Conservation (phyloP, 257 asterid genomes). For the Solanum chaucha region DNA sequence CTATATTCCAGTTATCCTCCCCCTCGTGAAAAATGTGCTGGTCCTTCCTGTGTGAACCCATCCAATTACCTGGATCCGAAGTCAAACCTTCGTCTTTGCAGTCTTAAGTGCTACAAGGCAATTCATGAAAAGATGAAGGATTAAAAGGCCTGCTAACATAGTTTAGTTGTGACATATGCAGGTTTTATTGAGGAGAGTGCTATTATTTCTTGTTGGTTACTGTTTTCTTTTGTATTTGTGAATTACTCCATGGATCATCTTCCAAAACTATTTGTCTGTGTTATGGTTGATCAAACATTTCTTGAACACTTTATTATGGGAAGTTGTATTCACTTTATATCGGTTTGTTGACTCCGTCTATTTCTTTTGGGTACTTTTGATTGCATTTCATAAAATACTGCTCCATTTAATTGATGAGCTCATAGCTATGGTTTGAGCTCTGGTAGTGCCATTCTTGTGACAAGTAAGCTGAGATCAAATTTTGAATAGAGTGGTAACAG, state of each 20-base stretch:
- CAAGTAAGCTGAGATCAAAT: background rate
- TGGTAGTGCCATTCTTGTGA: background rate
- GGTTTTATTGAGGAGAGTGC: background rate
- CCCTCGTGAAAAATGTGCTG: conserved; percentile 87
- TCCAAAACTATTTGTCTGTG: background rate
- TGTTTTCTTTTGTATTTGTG: background rate
- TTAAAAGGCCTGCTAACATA: background rate
- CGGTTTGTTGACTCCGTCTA: background rate
- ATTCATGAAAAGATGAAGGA: conserved; percentile 28
- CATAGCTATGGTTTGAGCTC: background rate
- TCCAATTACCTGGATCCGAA: conserved; percentile 85
- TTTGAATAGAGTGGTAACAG: background rate
- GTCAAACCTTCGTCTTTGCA: conserved; percentile 89
- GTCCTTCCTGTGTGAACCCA: conserved; percentile 65
- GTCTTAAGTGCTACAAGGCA: conserved; percentile 89
- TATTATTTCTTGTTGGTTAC: background rate
- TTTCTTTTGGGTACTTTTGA: background rate
- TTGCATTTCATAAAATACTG: background rate
- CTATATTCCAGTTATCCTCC: conserved; percentile 71
- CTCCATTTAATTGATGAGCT: background rate
- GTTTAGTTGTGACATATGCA: background rate
- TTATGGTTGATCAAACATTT: background rate
- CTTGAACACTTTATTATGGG: background rate
- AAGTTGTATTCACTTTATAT: background rate
- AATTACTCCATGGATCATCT: background rate